phyloP scores from a whole-genome alignment of 768 basidiomycete genomes.

The Trametes cubensis region DNA sequence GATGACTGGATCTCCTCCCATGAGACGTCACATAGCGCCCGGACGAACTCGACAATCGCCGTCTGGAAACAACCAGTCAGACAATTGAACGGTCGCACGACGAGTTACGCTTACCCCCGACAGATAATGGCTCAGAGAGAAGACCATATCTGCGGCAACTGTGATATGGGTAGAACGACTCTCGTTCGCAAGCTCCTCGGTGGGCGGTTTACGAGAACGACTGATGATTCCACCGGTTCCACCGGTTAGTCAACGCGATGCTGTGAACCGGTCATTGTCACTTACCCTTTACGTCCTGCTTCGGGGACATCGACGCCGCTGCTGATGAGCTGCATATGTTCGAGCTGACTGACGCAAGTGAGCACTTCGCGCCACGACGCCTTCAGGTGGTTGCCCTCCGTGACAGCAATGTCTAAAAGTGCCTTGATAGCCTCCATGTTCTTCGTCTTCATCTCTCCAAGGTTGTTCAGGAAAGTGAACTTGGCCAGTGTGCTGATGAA shows the following conservation, averaged over 20 bases:
- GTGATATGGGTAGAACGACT: constrained; percentile 98
- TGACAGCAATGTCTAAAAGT: constrained; percentile 90
- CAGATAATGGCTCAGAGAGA: constrained; percentile 91
- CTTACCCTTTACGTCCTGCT: constrained; percentile 75
- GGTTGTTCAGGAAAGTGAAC: constrained; percentile 96
- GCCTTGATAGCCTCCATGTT: constrained; percentile 99
- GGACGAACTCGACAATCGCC: constrained; percentile 97
- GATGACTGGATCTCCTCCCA: constrained; percentile 99
- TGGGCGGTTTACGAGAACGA: constrained; percentile 60
- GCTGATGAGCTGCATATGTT: constrained; percentile 97
- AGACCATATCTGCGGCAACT: constrained; percentile 99
- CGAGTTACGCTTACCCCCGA: constrained; percentile 73
- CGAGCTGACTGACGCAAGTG: constrained; percentile 96
- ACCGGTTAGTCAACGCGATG: not conserved
- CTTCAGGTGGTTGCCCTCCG: constrained; percentile 96
- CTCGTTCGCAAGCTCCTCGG: constrained; percentile 95
- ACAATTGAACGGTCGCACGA: constrained; percentile 15
- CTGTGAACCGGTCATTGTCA: not conserved
- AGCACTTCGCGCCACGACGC: constrained; percentile 96
- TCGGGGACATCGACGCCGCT: constrained; percentile 87
- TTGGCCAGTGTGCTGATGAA: constrained; percentile 96
- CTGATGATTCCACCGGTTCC: constrained; percentile 4
- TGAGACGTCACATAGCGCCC: constrained; percentile 93
- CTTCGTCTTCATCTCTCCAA: constrained; percentile 98
- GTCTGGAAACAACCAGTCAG: constrained; percentile 50